These are phyloP conservation scores for Solanum megistacrolobum DNA, from an alignment of 257 asterid species.

Conservation along the genomic window DNA sequence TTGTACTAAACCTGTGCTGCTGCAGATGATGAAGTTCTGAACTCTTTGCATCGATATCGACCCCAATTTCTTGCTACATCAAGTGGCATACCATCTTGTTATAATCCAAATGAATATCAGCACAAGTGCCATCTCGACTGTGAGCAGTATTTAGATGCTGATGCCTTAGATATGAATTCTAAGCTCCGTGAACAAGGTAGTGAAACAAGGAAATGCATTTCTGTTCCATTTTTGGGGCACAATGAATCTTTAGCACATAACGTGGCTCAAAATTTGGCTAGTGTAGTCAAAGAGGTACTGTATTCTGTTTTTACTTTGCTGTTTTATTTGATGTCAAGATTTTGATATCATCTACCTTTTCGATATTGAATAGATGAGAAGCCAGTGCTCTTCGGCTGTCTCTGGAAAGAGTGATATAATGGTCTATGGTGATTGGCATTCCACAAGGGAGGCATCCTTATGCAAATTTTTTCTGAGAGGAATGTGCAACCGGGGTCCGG, in stretches of 20 bases:
- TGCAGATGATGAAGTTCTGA: conserved; percentile 83
- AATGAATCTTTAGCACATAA: conserved; percentile 36
- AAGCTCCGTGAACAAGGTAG: conserved; percentile 33
- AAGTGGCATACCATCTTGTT: conserved; percentile 37
- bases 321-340: conserved; percentile 8
- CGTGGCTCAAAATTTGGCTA: conserved; percentile 50
- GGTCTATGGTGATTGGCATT: conserved; percentile 5
- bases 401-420: conserved; percentile 22
- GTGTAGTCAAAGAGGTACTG: conserved; percentile 69
- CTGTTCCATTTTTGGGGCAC: conserved; percentile 59
- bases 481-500: conserved; percentile 68
- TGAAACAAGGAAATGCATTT: conserved; percentile 36
- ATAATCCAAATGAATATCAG: conserved; percentile 30
- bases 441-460: conserved; percentile 28
- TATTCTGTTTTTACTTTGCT: conserved; percentile 5
- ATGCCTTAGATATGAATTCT: conserved; percentile 24
- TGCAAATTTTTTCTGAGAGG: conserved; percentile 66
- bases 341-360: conserved; percentile 8
- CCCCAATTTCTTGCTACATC: conserved; percentile 52
- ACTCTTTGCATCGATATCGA: conserved; percentile 66
- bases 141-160: conserved; percentile 20
- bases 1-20: conserved; percentile 8
- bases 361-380: conserved; percentile 52
- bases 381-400: conserved; percentile 29
- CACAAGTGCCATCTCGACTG: conserved; percentile 39